Conservation (phyloP, 1,284 basidiomycete species). For the Papiliotrema laurentii region DNA sequence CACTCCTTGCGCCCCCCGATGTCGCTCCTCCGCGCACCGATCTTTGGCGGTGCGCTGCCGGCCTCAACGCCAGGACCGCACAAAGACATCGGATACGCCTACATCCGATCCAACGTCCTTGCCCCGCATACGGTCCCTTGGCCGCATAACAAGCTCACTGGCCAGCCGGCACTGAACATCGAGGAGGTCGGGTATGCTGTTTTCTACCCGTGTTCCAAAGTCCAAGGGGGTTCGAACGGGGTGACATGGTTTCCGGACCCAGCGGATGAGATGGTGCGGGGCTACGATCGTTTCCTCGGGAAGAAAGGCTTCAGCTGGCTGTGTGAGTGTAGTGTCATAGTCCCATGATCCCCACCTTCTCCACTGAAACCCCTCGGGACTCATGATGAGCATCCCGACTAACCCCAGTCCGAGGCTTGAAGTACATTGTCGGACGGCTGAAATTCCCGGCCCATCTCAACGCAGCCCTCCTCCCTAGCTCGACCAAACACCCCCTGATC, state of each 20-base stretch:
- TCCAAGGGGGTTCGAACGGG: conserved; percentile 3
- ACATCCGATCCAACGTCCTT: conserved; percentile 16
- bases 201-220: conserved; percentile 30
- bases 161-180: conserved; percentile 24
- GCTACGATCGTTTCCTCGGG: conserved; percentile 30
- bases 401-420: conserved; percentile 15
- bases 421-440: conserved; percentile 23
- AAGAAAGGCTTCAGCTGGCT: conserved; percentile 25
- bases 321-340: too few relatives aligned
- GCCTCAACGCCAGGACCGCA: conserved; percentile 19
- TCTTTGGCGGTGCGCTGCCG: conserved; percentile 25
- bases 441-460: conserved; percentile 27
- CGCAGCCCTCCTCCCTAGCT: conserved; percentile 9
- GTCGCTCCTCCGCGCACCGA: conserved; percentile 7
- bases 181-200: conserved; percentile 29
- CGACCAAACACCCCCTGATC: conserved; percentile 59
- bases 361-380: too few relatives aligned
- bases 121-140: conserved; percentile 12
- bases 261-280: conserved; percentile 18
- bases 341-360: too few relatives aligned
- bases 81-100: conserved; percentile 23
- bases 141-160: conserved; percentile 11
- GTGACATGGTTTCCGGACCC: conserved; percentile 32
- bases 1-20: too few relatives aligned
- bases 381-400: too few relatives aligned